These are phyloP conservation scores for Immersiporthe knoxdaviesiana DNA, from an alignment of 2,329 filamentous ascomycete genomes.

Conservation along the genomic window DNA sequence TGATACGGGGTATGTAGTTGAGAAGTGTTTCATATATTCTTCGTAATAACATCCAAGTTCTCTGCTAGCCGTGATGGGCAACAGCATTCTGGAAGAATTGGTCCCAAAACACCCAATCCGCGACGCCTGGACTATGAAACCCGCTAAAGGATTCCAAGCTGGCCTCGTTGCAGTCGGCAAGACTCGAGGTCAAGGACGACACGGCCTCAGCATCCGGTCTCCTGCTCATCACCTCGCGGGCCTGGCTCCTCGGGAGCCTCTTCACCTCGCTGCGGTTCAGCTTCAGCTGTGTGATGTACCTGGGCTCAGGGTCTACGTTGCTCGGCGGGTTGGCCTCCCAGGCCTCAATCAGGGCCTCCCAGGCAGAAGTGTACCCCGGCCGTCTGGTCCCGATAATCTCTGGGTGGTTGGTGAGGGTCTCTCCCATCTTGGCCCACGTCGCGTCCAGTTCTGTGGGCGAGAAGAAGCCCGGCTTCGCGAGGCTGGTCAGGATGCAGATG, in stretches of 20 bases:
- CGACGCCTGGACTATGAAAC: constrained; percentile 30
- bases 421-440: constrained; percentile 35
- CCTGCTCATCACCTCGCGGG: not conserved
- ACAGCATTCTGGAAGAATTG: constrained; percentile 25
- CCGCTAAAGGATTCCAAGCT: constrained; percentile 17
- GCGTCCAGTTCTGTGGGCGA: constrained; percentile 27
- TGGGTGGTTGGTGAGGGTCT: constrained; percentile 37
- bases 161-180: not conserved
- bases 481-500: constrained; percentile 37
- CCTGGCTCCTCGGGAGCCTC: not conserved
- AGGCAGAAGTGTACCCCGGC: constrained; percentile 37
- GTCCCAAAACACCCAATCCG: constrained; percentile 38
- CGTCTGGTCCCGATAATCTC: constrained; percentile 37
- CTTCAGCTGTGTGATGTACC: constrained; percentile 35
- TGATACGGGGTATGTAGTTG: no score
- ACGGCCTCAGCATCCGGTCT: no score
- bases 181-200: not conserved
- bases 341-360: constrained; percentile 39
- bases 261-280: constrained; percentile 3
- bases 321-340: constrained; percentile 35
- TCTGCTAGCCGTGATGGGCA: not conserved
- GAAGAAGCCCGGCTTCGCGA: constrained; percentile 34
- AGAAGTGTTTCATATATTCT: not conserved
- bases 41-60: not conserved
- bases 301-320: constrained; percentile 28